Base-by-base conservation (phyloP, 441 rosid species). In the Macaranga tanarius region DNA sequence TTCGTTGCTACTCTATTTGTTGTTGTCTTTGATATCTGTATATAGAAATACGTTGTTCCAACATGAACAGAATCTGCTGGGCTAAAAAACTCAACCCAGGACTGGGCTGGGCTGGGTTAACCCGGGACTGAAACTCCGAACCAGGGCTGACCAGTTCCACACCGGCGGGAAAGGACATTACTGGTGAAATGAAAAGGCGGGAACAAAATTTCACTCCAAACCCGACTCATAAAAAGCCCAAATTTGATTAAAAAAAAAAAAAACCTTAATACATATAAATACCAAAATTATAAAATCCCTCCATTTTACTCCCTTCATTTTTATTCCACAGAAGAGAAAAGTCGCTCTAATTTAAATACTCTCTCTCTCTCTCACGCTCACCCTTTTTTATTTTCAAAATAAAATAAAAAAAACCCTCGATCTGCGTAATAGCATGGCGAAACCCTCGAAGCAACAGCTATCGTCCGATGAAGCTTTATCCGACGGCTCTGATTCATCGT, bases 381-480 rank as follows among this genome's bases (percentile, higher is more conserved):
- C 19, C 10, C 11, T 40, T 45, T 45, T 9, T 45, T 45, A 2
- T 45, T 45, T 12, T 10, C 16, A 15, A 48, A 48, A 31, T 16
- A 52, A 22, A 57, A 26, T 45, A 25, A 52, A 22, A 7, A 59
- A 69, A 80, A 81, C 84, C 88, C 92, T 82, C 82, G 80, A 82
- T 77, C 82, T 67, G 57, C 31, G 70, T 54, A 55, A 40, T 11
- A 28, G 7, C 74, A 62, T 94, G 97, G 94, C 92, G 73, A 81
- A 71, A 79, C 76, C 86, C 71, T 84, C 94, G 72, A 90, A 79
- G 84, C 85, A 67, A 10, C 86, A 73, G 67, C 72, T 73, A 23
- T 92, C 94, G 26, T 92, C 97, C 70, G 94, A 89, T 45, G 97
- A 95, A 7, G 85, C 77, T 42, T 57, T 79, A 25, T 88, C 96